A percentile compares a stretch with the other conserved stretches of the same genome.
These are phyloP conservation scores for Phytopythium sindhum DNA, from an alignment of 352 stramenopile genomes.

Conservation along the genomic window DNA sequence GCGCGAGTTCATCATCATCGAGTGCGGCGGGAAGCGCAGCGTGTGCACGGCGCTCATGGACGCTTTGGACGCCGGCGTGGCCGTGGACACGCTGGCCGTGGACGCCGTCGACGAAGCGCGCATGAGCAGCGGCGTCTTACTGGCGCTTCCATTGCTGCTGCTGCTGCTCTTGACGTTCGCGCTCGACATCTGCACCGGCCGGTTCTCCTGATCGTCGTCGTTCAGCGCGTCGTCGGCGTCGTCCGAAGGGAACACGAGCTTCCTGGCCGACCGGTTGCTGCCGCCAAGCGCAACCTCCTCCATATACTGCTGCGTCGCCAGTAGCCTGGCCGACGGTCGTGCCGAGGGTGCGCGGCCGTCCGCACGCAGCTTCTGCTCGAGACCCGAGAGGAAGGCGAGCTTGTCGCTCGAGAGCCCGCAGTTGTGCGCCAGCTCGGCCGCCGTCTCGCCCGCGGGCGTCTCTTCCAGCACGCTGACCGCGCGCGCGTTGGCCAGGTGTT, in stretches of 20 bases:
- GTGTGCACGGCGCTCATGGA: slow-evolving; percentile 18
- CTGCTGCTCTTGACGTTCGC: slow-evolving; percentile 12
- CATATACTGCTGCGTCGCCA: slow-evolving; percentile 35
- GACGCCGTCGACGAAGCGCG: slow-evolving; percentile 7
- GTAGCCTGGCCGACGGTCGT: slow-evolving; percentile 47
- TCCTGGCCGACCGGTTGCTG: slow-evolving; percentile 15
- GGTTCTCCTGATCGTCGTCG: slow-evolving; percentile 1
- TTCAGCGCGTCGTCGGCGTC: slow-evolving; percentile 3
- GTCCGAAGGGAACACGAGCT: slow-evolving; percentile 7
- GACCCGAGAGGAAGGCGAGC: slow-evolving; percentile 35
- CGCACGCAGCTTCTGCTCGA: slow-evolving; percentile 42
- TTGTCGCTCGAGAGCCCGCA: slow-evolving; percentile 51
- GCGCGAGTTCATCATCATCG: slow-evolving; percentile 17
- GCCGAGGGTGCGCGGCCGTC: slow-evolving; percentile 38
- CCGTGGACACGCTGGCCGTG: slow-evolving; percentile 4
- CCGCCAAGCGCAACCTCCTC: slow-evolving; percentile 23
- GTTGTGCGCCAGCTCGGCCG: slow-evolving; percentile 54
- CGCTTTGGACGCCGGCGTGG: slow-evolving; percentile 12
- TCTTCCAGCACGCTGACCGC: slow-evolving; percentile 59
- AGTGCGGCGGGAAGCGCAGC: slow-evolving; percentile 22
- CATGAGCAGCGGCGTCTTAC: slow-evolving; percentile 1
- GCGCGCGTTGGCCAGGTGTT: slow-evolving; percentile 42
- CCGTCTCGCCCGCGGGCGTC: slow-evolving; percentile 68
- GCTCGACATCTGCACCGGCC: neutral
- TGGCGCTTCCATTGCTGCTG: neutral